Evolutionary conservation across 208 protist genomes (phyloP).

Genomic region (Trypanosoma melophagium): DNA sequence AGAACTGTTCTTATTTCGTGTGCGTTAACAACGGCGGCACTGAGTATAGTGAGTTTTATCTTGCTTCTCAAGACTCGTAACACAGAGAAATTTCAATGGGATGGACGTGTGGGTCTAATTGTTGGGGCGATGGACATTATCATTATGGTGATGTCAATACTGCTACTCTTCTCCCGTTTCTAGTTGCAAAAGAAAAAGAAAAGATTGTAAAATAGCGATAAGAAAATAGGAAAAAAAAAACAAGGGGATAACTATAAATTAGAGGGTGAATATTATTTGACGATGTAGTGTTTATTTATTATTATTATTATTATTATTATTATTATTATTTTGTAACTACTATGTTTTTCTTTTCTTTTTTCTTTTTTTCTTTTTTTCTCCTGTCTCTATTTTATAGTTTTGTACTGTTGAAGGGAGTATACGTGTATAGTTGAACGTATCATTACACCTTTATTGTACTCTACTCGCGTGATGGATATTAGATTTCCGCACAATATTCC

Average conservation of each 20-base stretch:
- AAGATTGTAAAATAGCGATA: too few relatives aligned
- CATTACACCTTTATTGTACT: not conserved
- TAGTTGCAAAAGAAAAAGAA: not conserved
- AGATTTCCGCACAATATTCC: slow-evolving; percentile 16
- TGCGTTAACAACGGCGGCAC: not conserved
- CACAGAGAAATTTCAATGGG: not conserved
- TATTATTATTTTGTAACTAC: not conserved
- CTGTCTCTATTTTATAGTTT: not conserved
- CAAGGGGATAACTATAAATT: not conserved
- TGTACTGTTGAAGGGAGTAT: not conserved
- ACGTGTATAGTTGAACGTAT: not conserved
- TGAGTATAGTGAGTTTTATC: slow-evolving; percentile 1
- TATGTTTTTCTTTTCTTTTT: not conserved
- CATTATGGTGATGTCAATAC: slow-evolving; percentile 6
- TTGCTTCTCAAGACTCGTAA: not conserved
- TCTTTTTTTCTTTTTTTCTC: not conserved
- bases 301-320: slow-evolving; percentile 1
- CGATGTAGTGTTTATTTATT: not conserved
- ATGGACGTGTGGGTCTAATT: slow-evolving; percentile 1
- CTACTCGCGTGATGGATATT: slow-evolving; percentile 18
- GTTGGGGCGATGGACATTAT: not conserved
- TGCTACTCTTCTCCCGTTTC: not conserved
- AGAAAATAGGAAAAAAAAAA: not conserved
- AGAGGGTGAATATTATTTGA: not conserved
- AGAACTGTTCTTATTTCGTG: slow-evolving; percentile 3